Conservation (phyloP, 129 eudicot genomes). For the Smallanthus sonchifolius region DNA sequence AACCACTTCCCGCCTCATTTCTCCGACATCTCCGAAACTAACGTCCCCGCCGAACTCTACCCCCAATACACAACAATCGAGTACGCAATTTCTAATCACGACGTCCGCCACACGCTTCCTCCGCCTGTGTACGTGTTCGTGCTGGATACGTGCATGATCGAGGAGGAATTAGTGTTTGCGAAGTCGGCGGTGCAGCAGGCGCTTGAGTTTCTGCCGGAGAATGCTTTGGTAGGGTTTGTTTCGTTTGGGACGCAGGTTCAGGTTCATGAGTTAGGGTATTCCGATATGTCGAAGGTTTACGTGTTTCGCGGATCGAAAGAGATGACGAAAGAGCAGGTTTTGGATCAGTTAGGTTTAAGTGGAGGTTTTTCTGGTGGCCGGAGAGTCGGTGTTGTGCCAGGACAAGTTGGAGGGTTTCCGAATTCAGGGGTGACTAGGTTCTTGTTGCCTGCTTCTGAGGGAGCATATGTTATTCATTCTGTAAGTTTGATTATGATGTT, state of each 20-base stretch:
- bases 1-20: constrained; percentile 62
- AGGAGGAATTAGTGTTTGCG: constrained; percentile 82
- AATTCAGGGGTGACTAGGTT: constrained; percentile 57
- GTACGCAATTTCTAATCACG: constrained; percentile 17
- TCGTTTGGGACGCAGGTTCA: constrained; percentile 39
- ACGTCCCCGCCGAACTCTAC: constrained; percentile 41
- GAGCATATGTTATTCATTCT: constrained; percentile 73
- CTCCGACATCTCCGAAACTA: constrained; percentile 44
- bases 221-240: constrained; percentile 37
- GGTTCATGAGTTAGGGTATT: constrained; percentile 43
- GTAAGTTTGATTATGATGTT: constrained; percentile 33
- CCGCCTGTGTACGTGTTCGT: constrained; percentile 70
- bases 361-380: constrained; percentile 32
- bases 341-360: constrained; percentile 88
- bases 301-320: constrained; percentile 87
- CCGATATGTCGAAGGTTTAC: constrained; percentile 82
- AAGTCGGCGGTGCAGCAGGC: constrained; percentile 65
- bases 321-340: constrained; percentile 74
- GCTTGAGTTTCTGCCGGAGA: constrained; percentile 35
- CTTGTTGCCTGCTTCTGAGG: constrained; percentile 86
- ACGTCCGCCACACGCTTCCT: constrained; percentile 4
- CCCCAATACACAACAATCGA: constrained; percentile 71
- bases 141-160: constrained; percentile 81
- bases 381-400: constrained; percentile 38
- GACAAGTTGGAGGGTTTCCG: constrained; percentile 36